Base-by-base conservation (phyloP, 2,329 filamentous ascomycete genomes). In the Ceratocystis cacaofunesta region DNA sequence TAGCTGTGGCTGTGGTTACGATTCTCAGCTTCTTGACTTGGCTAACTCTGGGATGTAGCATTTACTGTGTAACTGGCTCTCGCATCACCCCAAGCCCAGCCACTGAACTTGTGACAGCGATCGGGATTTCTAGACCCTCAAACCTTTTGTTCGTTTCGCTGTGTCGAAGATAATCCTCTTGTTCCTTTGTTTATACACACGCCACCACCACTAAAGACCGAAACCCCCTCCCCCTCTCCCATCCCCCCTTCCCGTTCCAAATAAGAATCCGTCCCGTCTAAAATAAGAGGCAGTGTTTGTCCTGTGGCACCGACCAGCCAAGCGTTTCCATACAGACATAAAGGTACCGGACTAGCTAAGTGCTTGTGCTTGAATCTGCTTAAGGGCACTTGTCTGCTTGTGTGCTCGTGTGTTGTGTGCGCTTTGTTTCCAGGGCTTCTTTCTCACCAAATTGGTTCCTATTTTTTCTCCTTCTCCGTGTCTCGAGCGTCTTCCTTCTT, bases 401-500 rank as follows among this genome's bases (percentile, higher is more conserved):
- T 41, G 57, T n/a, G 30, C 28, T 41, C 36, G 57, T 32, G 36
- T 19, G 30, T 43, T 25, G 7, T 28, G 61, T 36, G 52, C n/a
- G 28, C 52, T 58, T 30, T 30, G 28, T 62, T 43, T 62, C 41
- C 17, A 62, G 60, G n/a, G 36, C 60, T 46, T 28, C 32, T 32
- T 25, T n/a, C 28, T 52, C 48, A 12, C 48, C 48, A 52, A 41
- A 52, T 52, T 22, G 19, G 17, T 10, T 5, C 7, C 52, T 58
- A 36, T 58, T 58, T 58, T 57, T 48, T 57, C 62, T 63, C 48
- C 30, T 63, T 19, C 55, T 57, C 52, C 36, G 36, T 66, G 61
- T 66, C 63, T 64, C 52, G 62, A 43, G 62, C 32, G 36, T 64
- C 62, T n/a, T 64, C 57, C 46, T 65, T 36, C 7, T 41, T 36